Conservation (phyloP, 2,329 filamentous ascomycete species). For the Neonectria punicea region DNA sequence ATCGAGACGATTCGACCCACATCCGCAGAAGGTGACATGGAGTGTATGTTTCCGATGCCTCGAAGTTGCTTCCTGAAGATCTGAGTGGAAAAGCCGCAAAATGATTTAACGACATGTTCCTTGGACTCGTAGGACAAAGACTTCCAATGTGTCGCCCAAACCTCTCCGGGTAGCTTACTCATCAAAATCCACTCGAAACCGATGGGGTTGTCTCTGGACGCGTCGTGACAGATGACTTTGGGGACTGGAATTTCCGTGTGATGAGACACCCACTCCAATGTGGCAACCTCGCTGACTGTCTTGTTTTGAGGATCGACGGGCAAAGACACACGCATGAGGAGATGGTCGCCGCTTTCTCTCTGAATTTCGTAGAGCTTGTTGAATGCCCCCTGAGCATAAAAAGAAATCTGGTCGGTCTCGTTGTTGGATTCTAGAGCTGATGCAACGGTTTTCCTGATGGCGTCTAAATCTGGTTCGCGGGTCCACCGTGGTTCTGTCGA, state of each 20-base stretch:
- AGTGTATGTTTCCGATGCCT: slow-evolving; percentile 32
- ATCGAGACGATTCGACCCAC: slow-evolving; percentile 46
- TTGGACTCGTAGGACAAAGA: slow-evolving; percentile 21
- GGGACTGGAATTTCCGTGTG: slow-evolving; percentile 9
- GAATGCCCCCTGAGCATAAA: slow-evolving; percentile 34
- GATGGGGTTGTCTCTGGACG: slow-evolving; percentile 4
- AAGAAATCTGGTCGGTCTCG: neutral
- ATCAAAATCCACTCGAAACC: slow-evolving; percentile 53
- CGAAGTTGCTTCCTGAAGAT: slow-evolving; percentile 44
- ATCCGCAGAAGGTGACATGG: slow-evolving; percentile 1
- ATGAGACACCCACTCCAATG: neutral
- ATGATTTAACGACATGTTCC: slow-evolving; percentile 11
- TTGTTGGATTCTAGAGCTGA: neutral
- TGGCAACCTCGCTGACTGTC: slow-evolving; percentile 10
- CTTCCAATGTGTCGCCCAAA: neutral
- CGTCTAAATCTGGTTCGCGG: neutral
- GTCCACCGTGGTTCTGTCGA: neutral
- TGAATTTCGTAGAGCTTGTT: slow-evolving; percentile 40
- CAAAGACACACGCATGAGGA: slow-evolving; percentile 50
- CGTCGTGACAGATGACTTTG: neutral
- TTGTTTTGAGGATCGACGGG: slow-evolving; percentile 36
- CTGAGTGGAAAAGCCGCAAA: neutral
- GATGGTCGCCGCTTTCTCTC: neutral
- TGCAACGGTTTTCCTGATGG: neutral
- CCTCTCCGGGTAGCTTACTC: slow-evolving; percentile 41